Evolutionary conservation across 345 rosid genomes (phyloP).

Genomic region (Eucalyptus sp.): DNA sequence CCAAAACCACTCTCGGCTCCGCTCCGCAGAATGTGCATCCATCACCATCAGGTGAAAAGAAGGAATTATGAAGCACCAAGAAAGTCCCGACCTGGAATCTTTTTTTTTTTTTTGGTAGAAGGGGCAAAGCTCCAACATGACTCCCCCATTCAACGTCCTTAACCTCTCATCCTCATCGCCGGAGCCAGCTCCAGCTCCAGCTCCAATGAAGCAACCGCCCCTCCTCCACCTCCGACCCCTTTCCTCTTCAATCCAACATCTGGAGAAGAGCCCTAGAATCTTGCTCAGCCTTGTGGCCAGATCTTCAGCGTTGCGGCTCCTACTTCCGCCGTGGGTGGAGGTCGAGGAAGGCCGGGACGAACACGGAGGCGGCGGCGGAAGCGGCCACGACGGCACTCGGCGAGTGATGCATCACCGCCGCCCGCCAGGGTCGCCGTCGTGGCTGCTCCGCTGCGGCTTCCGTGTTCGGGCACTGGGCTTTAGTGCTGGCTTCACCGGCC

Average conservation of each 20-base stretch:
- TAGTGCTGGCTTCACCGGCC: too few species aligned
- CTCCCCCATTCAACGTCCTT: neutral
- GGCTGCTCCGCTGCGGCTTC: too few species aligned
- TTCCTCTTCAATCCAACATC: constrained; percentile 47
- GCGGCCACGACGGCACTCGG: too few species aligned
- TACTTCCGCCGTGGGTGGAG: neutral
- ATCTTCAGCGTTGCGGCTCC: constrained; percentile 1
- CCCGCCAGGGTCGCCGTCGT: too few species aligned
- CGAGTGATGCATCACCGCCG: too few species aligned
- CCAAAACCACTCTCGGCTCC: too few species aligned
- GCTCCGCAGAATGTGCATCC: neutral
- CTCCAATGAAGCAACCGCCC: neutral
- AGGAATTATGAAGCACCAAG: neutral
- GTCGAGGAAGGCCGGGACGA: too few species aligned
- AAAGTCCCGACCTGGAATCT: constrained; percentile 36
- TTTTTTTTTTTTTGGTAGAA: constrained; percentile 43
- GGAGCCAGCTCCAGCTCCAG: neutral
- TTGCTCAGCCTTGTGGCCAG: constrained; percentile 20
- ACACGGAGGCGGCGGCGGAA: too few species aligned
- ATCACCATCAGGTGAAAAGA: neutral
- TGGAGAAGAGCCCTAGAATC: constrained; percentile 10
- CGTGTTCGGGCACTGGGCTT: too few species aligned
- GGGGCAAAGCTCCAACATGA: constrained; percentile 29
- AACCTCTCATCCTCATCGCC: neutral
- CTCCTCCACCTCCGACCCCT: neutral